These are phyloP conservation scores for Termitomyces sp. DNA, from an alignment of 768 basidiomycete genomes.

Conservation along the genomic window DNA sequence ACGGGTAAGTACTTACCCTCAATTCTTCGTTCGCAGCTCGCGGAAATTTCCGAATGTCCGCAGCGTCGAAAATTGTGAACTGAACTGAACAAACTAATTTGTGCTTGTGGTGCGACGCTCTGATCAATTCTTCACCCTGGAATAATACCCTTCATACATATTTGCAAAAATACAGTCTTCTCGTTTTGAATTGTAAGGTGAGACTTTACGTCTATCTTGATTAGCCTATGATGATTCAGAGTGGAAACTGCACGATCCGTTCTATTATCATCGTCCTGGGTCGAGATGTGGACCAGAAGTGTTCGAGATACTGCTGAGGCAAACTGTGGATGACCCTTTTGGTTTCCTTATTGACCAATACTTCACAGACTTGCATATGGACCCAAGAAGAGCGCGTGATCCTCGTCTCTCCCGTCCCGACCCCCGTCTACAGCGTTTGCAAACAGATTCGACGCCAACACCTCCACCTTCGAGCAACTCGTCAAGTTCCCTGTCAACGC, in stretches of 20 bases:
- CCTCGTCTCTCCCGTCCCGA: slow-evolving; percentile 74
- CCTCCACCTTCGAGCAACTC: slow-evolving; percentile 22
- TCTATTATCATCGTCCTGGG: slow-evolving; percentile 40
- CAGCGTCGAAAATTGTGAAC: no score
- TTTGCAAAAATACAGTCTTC: not conserved
- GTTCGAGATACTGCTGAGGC: slow-evolving; percentile 96
- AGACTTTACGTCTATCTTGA: not conserved
- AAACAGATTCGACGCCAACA: slow-evolving; percentile 37
- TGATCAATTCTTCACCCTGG: no score
- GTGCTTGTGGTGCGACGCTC: slow-evolving; percentile 1
- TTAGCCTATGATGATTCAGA: slow-evolving; percentile 76
- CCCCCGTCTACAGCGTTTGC: slow-evolving; percentile 55
- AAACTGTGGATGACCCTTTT: slow-evolving; percentile 12
- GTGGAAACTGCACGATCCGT: slow-evolving; percentile 84
- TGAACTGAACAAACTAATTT: not conserved
- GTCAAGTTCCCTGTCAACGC: slow-evolving; percentile 11
- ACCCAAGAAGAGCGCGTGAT: slow-evolving; percentile 78
- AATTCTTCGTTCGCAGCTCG: no score
- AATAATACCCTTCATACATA: not conserved
- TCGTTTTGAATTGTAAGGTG: slow-evolving; percentile 1
- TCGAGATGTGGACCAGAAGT: slow-evolving; percentile 69
- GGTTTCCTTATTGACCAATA: not conserved
- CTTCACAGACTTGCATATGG: slow-evolving; percentile 43
- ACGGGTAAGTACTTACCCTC: no score
- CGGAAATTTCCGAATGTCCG: no score